phyloP scores from a whole-genome alignment of 345 rosid species.

The Camelina sativa region DNA sequence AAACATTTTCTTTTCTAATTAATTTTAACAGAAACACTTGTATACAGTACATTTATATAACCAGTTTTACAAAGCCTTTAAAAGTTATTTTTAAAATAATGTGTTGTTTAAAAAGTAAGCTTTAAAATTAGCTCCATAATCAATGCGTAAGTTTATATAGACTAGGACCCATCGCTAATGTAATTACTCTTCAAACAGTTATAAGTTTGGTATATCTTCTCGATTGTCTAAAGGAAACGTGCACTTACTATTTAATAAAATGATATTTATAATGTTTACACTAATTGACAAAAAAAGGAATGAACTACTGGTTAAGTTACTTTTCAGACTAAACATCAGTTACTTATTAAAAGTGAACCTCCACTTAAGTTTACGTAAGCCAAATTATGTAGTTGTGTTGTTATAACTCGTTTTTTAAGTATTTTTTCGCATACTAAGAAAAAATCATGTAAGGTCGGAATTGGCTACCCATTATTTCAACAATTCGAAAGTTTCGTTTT shows the following conservation, averaged over 20 bases:
- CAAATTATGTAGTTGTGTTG: background rate
- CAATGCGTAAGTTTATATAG: slow-evolving; percentile 9
- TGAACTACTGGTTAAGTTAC: background rate
- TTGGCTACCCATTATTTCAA: background rate
- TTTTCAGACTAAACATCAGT: background rate
- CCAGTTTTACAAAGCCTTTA: no score
- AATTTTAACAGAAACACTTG: background rate
- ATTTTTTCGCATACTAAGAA: background rate
- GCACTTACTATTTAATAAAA: background rate
- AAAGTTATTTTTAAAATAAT: no score
- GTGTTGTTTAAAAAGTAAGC: slow-evolving; percentile 13
- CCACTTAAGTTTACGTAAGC: background rate
- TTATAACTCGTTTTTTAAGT: background rate
- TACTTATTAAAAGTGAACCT: background rate
- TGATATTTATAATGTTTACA: background rate
- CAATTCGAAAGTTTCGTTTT: background rate
- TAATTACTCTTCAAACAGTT: slow-evolving; percentile 37
- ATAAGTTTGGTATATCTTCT: slow-evolving; percentile 26
- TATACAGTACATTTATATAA: no score
- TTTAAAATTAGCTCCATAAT: background rate
- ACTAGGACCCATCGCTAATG: slow-evolving; percentile 29
- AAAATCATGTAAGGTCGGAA: background rate
- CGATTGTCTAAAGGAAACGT: slow-evolving; percentile 9
- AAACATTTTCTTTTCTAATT: no score
- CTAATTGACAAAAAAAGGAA: slow-evolving; percentile 10